Conservation (phyloP, 805 yeast genomes). For the Yarrowia alimentaria region DNA sequence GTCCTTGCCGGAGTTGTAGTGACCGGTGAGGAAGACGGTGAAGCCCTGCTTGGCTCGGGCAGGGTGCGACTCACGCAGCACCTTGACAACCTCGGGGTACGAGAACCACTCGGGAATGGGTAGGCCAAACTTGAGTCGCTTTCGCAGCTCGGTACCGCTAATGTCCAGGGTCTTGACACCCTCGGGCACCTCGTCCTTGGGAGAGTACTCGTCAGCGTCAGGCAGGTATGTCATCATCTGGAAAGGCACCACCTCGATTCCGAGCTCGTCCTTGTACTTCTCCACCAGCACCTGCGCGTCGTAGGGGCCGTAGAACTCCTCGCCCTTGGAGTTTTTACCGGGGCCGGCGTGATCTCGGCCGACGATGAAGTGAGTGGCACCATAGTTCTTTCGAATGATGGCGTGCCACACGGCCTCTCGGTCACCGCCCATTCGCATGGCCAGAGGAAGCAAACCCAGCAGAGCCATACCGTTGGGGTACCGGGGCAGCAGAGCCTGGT, state of each 20-base stretch:
- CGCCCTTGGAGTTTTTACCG: constrained; percentile 82
- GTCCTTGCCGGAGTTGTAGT: constrained; percentile 57
- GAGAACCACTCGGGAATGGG: constrained; percentile 97
- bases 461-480: constrained; percentile 94
- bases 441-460: constrained; percentile 82
- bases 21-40: constrained; percentile 64
- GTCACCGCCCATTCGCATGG: constrained; percentile 99
- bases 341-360: constrained; percentile 99
- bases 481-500: constrained; percentile 85
- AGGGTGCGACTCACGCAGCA: constrained; percentile 87
- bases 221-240: constrained; percentile 96
- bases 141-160: constrained; percentile 92
- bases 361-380: constrained; percentile 95
- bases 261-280: constrained; percentile 69
- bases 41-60: constrained; percentile 90
- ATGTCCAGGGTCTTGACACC: constrained; percentile 81
- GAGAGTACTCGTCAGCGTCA: constrained; percentile 91
- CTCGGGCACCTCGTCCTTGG: constrained; percentile 84
- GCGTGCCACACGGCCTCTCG: constrained; percentile 99
- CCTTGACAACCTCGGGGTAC: constrained; percentile 91
- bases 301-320: constrained; percentile 93
- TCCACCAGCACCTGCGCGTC: constrained; percentile 92
- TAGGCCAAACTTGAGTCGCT: constrained; percentile 78
- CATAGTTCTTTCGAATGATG: constrained; percentile 90
- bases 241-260: constrained; percentile 90